Evolutionary conservation across 2,329 filamentous ascomycete species (phyloP), one percentile per base, ranked within the genome.

Genomic region (Hymenoscyphus occultus): DNA sequence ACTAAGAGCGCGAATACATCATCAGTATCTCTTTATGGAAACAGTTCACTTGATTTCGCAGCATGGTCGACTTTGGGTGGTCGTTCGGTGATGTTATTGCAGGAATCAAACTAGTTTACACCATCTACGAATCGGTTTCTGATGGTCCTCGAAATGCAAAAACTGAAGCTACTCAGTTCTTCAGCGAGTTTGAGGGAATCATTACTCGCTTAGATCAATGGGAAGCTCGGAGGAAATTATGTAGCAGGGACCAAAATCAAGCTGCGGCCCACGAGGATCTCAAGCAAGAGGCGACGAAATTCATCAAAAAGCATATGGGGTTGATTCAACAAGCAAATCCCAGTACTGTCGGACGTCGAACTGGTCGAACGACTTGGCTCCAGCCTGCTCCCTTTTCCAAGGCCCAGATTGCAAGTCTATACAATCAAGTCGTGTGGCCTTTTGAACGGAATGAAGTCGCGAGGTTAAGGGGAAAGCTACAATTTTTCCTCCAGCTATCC

Each of bases 41-140:
- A 22, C 9, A 40, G 58, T 40, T 31, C 14, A 57, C 22, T 19
- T 31, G 14, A 45, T 56, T 40, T 14, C 45, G 42, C 48, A 51
- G 61, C 61, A 67, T 51, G 76, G 75, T 45, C 76, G 75, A 72
- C 58, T 77, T 78, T 61, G 76, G 75, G 10, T 76, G 75, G 66
- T 69, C 76, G 7, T 68, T 75, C 14, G 76, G 75, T 5, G 77
- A 78, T 60, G 72, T 77, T 31, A 60, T 77, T 19, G 67, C 74
- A 2, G 70, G 75, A 31, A 64, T 76, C 22, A 64, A 74, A 31
- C 51, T 68, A 28, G 63, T 72, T 4, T 71, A 65, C 64, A 67
- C 67, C 28, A 56, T 71, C 31, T 72, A 64, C 59, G 42, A 66
- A 22, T 65, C 71, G 1, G 65, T 72, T 13, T 65, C 65, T 12